Conservation (phyloP, 202 grass and related monocot genomes). For the Panicum virgatum region DNA sequence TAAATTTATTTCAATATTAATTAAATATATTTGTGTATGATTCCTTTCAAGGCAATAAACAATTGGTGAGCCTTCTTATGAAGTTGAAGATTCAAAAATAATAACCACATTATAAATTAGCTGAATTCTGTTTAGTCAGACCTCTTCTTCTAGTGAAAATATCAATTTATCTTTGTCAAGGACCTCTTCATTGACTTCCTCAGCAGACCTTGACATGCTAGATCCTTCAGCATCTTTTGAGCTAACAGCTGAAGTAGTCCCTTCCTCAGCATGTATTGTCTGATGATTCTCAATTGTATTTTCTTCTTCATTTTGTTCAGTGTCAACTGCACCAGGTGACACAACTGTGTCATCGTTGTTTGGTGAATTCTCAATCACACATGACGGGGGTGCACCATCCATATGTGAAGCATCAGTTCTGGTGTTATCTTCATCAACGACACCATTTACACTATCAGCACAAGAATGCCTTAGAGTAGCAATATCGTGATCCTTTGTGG, state of each 20-base stretch:
- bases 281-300: conserved; percentile 39
- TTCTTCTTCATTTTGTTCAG: conserved; percentile 27
- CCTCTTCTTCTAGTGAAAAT: conserved; percentile 81
- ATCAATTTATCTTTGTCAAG: conserved; percentile 65
- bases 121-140: conserved; percentile 38
- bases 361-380: conserved; percentile 30
- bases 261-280: conserved; percentile 27
- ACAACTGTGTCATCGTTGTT: conserved; percentile 31
- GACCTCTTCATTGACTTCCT: conserved; percentile 43
- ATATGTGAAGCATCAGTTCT: conserved; percentile 19
- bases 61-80: conserved; percentile 14
- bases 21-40: conserved; percentile 19
- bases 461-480: neutral
- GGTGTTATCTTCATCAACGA: conserved; percentile 33
- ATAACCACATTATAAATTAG: neutral
- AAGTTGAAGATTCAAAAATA: conserved; percentile 33
- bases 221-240: conserved; percentile 36
- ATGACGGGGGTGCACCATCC: conserved; percentile 5
- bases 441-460: conserved; percentile 33
- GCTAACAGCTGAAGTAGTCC: conserved; percentile 23
- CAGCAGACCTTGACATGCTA: conserved; percentile 38
- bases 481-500: conserved; percentile 19
- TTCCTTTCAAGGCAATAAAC: conserved; percentile 23
- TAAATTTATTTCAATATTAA: neutral
- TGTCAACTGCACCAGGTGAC: conserved; percentile 27